phyloP scores from a whole-genome alignment of 768 basidiomycete genomes.

The Psilocybe tampanensis region DNA sequence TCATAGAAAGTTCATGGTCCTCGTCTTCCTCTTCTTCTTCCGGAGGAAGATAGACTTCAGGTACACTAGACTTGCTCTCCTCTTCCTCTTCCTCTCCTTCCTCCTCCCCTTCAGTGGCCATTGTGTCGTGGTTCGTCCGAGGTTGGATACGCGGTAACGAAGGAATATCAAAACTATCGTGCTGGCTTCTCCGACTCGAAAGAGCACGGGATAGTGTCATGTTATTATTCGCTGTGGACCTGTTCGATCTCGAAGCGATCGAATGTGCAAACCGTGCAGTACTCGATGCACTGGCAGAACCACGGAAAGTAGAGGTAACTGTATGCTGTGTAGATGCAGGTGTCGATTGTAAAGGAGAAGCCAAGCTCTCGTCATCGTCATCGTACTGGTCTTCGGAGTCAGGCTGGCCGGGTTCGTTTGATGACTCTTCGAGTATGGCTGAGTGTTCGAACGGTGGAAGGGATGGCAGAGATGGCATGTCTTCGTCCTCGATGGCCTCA shows the following conservation, averaged over 20 bases:
- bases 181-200: constrained; percentile 32
- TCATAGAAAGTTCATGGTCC: constrained; percentile 49
- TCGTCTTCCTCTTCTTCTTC: constrained; percentile 43
- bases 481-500: constrained; percentile 69
- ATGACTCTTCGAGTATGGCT: constrained; percentile 35
- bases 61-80: constrained; percentile 52
- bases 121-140: constrained; percentile 25
- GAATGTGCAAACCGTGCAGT: constrained; percentile 52
- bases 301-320: constrained; percentile 47
- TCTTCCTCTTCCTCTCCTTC: constrained; percentile 31
- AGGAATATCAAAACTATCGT: constrained; percentile 65
- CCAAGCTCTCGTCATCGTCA: constrained; percentile 41
- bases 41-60: constrained; percentile 55
- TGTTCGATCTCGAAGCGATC: constrained; percentile 53
- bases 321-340: constrained; percentile 54
- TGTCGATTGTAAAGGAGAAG: constrained; percentile 67
- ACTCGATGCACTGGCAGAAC: constrained; percentile 45
- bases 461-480: constrained; percentile 84
- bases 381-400: constrained; percentile 40
- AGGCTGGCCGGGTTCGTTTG: constrained; percentile 25
- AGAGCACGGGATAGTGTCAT: constrained; percentile 31
- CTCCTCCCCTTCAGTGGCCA: constrained; percentile 32
- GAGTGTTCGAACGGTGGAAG: constrained; percentile 74
- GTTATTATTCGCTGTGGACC: constrained; percentile 41
- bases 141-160: constrained; percentile 47